These are phyloP conservation scores for Darksidea phi DNA, from an alignment of 495 filamentous ascomycete species.

Conservation along the genomic window DNA sequence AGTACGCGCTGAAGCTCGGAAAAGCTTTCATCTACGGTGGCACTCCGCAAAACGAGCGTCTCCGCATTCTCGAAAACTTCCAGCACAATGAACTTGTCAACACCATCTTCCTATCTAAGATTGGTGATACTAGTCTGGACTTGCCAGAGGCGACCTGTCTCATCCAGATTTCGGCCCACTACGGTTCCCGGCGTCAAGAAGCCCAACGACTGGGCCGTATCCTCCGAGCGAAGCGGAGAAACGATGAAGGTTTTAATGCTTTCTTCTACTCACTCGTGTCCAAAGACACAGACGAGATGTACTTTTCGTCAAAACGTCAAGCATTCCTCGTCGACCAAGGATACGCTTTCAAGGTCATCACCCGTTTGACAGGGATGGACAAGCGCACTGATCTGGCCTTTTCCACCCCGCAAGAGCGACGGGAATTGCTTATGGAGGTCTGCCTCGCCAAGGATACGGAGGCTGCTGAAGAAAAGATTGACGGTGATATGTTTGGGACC, in stretches of 20 bases:
- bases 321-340: slow-evolving; percentile 98
- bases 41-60: slow-evolving; percentile 80
- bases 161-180: slow-evolving; percentile 98
- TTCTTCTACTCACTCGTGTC: slow-evolving; percentile 98
- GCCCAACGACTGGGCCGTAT: slow-evolving; percentile 94
- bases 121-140: slow-evolving; percentile 96
- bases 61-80: slow-evolving; percentile 92
- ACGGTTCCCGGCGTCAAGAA: slow-evolving; percentile 95
- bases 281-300: slow-evolving; percentile 98
- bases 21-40: slow-evolving; percentile 94
- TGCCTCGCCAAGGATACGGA: slow-evolving; percentile 83
- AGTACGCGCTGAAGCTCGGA: slow-evolving; percentile 77
- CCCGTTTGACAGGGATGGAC: slow-evolving; percentile 88
- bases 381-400: slow-evolving; percentile 78
- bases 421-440: slow-evolving; percentile 88
- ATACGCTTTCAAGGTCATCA: slow-evolving; percentile 99
- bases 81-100: slow-evolving; percentile 91
- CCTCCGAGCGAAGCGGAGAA: slow-evolving; percentile 89
- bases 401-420: slow-evolving; percentile 73
- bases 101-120: slow-evolving; percentile 96
- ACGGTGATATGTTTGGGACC: slow-evolving; percentile 79
- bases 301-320: slow-evolving; percentile 93
- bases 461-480: slow-evolving; percentile 72
- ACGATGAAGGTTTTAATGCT: slow-evolving; percentile 98
- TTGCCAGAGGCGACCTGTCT: slow-evolving; percentile 94